Percentiles rank a stretch among this genome's conserved stretches.
These are phyloP conservation scores for Melampsora occidentalis DNA, from an alignment of 1,284 basidiomycete species.

Conservation along the genomic window DNA sequence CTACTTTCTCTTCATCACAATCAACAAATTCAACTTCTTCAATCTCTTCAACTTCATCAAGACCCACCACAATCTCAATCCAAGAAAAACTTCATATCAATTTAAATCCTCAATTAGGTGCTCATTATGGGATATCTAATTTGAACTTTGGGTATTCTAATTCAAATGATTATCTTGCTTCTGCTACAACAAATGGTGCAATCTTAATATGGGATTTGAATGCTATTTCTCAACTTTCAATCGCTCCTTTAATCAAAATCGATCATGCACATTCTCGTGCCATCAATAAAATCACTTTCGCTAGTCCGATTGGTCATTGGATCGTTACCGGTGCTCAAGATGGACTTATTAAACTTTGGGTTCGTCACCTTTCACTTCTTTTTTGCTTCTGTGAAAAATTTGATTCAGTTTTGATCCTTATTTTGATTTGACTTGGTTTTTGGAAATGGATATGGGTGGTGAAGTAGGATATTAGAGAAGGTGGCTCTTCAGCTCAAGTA, in stretches of 20 bases:
- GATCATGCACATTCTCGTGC: conserved; percentile 39
- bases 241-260: conserved; percentile 14
- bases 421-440: background rate
- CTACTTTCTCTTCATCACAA: conserved; percentile 12
- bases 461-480: conserved; percentile 18
- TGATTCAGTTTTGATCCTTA: background rate
- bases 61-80: conserved; percentile 15
- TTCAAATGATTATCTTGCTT: conserved; percentile 13
- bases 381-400: background rate
- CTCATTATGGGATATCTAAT: conserved; percentile 30
- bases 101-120: conserved; percentile 28
- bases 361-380: background rate
- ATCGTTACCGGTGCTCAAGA: conserved; percentile 34
- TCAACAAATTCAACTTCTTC: background rate
- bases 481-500: conserved; percentile 14
- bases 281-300: conserved; percentile 39
- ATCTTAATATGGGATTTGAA: conserved; percentile 36
- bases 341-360: conserved; percentile 35
- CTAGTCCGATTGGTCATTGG: conserved; percentile 39
- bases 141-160: conserved; percentile 27
- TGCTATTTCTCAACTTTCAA: background rate
- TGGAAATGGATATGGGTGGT: too few relatives aligned
- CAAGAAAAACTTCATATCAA: conserved; percentile 25
- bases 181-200: conserved; percentile 30
- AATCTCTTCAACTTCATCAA: background rate